phyloP scores from a whole-genome alignment of 345 rosid genomes.

The Gossypium rotundifolium region DNA sequence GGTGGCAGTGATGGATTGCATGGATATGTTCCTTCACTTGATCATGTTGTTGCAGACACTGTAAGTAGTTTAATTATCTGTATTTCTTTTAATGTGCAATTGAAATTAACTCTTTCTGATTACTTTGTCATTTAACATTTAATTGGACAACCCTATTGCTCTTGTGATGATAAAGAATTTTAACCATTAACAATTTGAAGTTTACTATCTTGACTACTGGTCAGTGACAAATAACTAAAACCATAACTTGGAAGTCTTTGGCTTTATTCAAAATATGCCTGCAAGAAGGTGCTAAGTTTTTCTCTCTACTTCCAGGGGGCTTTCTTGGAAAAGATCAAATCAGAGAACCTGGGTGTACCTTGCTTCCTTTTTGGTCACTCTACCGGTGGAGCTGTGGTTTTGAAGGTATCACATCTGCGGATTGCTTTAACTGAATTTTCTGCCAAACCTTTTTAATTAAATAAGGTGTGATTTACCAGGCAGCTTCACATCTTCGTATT shows the following conservation, averaged over 20 bases:
- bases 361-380: conserved; percentile 99
- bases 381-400: conserved; percentile 96
- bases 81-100: not conserved
- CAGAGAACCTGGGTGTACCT: conserved; percentile 73
- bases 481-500: conserved; percentile 50
- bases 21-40: conserved; percentile 97
- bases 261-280: not conserved
- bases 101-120: not conserved
- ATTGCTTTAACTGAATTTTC: not conserved
- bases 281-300: not conserved
- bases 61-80: conserved; percentile 34
- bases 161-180: not conserved
- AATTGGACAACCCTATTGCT: conserved; percentile 4
- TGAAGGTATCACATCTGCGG: conserved; percentile 46
- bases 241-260: not conserved
- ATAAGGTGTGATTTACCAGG: conserved; percentile 34
- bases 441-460: not conserved
- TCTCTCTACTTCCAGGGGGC: conserved; percentile 43
- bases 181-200: not conserved
- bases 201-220: not conserved
- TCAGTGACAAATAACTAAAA: not conserved
- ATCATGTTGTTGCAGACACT: conserved; percentile 82
- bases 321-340: conserved; percentile 74
- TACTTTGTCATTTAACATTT: not conserved
- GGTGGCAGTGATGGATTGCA: conserved; percentile 99